Evolutionary conservation across 2,329 filamentous ascomycete genomes (phyloP), one percentile per base, ranked within the genome.

Genomic region (Ampelomyces quisqualis): DNA sequence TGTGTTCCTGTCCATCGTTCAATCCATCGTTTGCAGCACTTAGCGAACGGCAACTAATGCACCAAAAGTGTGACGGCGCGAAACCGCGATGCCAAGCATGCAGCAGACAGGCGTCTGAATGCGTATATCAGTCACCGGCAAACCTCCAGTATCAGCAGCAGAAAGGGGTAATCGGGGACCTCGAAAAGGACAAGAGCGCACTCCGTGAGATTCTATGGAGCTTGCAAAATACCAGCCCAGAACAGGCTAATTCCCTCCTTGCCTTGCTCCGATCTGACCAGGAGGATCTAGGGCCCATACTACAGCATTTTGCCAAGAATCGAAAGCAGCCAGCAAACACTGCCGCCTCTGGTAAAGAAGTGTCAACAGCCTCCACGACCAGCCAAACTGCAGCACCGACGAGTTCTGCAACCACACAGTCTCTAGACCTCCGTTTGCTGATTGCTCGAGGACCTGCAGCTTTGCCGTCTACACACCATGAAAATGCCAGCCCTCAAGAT

Each of bases 171-270:
- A 49, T 45, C 14, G 34, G 42, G 22, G 26, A 41, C 22, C 19
- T 49, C 8, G 38, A 49, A 14, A 34, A 34, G 7, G 45, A 45
- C 14, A 49, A 35, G 17, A 45, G 27, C 29, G 34, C 43, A 1
- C 21, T 53, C 22, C 35, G 45, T 19, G 44, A 51, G n/a, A 38
- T 55, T 11, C 28, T 56, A 5, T 55, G 55, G 49, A 40, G 24
- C 13, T 39, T 57, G 10, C 51, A 55, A 18, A 54, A 42, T 2
- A 35, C 39, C 3, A 48, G 44, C n/a, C 32, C 38, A 2, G 33
- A 50, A 7, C 35, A 47, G 15, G 50, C 53, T 11, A 29, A 40
- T 5, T 31, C 40, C 2, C 24, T 53, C 13, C 39, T 58, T 13
- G 34, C 42, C 29, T 22, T 43, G 8, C 24, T 46, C 19, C 31